Percentiles rank a stretch among this genome's conserved stretches.
These are phyloP conservation scores for Leishmania guyanensis DNA, from an alignment of 208 protist species.

Conservation along the genomic window DNA sequence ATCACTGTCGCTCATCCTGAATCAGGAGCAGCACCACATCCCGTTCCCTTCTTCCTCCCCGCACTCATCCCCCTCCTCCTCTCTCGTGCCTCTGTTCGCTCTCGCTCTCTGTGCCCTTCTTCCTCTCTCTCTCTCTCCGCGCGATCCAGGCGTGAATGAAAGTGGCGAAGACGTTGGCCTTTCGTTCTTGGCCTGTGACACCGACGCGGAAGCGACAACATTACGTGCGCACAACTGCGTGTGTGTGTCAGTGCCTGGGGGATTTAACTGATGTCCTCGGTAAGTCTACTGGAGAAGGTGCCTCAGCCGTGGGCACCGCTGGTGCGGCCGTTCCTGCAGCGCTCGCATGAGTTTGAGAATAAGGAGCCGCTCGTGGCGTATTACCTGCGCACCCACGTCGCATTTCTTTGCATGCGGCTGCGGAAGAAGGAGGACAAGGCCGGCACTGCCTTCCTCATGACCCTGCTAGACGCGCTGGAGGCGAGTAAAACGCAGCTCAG, in stretches of 20 bases:
- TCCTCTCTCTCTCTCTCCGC: not conserved
- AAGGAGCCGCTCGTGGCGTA: constrained; percentile 68
- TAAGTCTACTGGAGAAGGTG: constrained; percentile 28
- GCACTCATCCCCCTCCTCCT: not conserved
- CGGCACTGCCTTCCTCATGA: constrained; percentile 54
- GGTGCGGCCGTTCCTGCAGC: constrained; percentile 69
- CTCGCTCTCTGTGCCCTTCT: not conserved
- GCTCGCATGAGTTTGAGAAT: constrained; percentile 67
- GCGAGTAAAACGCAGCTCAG: constrained; percentile 46
- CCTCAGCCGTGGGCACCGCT: constrained; percentile 47
- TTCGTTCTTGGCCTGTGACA: not conserved
- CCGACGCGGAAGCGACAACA: not conserved
- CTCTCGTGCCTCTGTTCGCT: not conserved
- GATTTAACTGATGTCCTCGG: constrained; percentile 18
- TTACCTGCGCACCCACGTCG: constrained; percentile 73
- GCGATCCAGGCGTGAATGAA: not conserved
- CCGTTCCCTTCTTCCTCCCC: not conserved
- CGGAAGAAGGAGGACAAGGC: constrained; percentile 52
- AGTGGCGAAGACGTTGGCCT: not conserved
- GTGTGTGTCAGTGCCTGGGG: not conserved
- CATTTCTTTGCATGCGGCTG: constrained; percentile 54
- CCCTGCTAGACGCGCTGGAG: constrained; percentile 55
- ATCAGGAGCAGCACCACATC: not conserved
- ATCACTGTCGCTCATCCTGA: not conserved
- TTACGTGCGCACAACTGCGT: not conserved